Percentiles rank a stretch among this genome's conserved stretches.
These are phyloP conservation scores for Conoideocrella luteorostrata DNA, from an alignment of 2,329 filamentous ascomycete genomes.

Conservation along the genomic window DNA sequence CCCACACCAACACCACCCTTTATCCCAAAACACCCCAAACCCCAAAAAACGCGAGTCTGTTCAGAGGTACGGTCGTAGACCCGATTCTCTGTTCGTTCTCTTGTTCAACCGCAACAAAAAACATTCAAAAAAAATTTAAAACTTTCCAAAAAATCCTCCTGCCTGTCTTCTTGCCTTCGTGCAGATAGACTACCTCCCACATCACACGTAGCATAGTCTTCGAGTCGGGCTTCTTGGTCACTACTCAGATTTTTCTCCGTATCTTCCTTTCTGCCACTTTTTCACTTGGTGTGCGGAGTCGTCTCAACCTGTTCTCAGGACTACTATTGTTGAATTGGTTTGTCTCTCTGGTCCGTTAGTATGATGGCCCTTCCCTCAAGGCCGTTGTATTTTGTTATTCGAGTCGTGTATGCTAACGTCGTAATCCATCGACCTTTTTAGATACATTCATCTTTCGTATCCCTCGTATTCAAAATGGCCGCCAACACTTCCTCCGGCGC, in stretches of 20 bases:
- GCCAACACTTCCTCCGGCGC: constrained; percentile 50
- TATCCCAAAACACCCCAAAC: constrained; percentile 38
- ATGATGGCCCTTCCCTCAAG: constrained; percentile 4
- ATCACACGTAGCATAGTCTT: constrained; percentile 9
- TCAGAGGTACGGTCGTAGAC: constrained; percentile 54
- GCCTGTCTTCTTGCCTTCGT: constrained; percentile 25
- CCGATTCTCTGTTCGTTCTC: constrained; percentile 55
- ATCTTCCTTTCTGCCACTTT: constrained; percentile 6
- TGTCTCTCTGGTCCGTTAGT: constrained; percentile 8
- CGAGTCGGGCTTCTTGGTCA: constrained; percentile 11
- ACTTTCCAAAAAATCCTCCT: constrained; percentile 54
- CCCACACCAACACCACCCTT: constrained; percentile 42
- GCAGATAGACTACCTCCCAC: constrained; percentile 19
- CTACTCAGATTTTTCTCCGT: constrained; percentile 3
- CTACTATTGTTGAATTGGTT: constrained; percentile 5
- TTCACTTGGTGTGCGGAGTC: constrained; percentile 3
- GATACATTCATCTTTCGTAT: constrained; percentile 9
- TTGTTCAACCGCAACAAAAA: constrained; percentile 44
- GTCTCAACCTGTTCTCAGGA: background rate
- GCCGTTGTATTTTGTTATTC: background rate
- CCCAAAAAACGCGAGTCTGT: constrained; percentile 40
- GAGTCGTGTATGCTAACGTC: constrained; percentile 4
- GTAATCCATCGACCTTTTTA: background rate
- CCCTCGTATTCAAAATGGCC: constrained; percentile 46
- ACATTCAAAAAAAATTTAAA: constrained; percentile 55